Conservation (phyloP, 768 basidiomycete species). For the Gloeopeniophorella convolvens region DNA sequence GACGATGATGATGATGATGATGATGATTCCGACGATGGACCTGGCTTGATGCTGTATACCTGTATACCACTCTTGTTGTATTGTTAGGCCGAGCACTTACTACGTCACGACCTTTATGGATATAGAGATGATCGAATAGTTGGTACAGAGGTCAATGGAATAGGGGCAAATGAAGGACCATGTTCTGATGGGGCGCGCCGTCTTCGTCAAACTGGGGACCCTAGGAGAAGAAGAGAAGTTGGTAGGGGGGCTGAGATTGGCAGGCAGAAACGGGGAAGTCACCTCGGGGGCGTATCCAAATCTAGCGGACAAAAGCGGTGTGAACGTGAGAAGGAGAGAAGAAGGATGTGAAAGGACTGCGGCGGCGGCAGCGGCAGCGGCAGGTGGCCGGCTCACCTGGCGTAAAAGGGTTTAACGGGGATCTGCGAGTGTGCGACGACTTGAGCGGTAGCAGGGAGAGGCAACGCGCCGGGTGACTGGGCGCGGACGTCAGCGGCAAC, state of each 20-base stretch:
- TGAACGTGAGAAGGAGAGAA: conserved; percentile 21
- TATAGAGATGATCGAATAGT: conserved; percentile 31
- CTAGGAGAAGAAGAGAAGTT: conserved; percentile 30
- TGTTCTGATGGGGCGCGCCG: conserved; percentile 81
- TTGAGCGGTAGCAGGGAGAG: conserved; percentile 31
- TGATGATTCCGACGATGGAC: conserved; percentile 13
- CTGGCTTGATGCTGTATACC: conserved; percentile 21
- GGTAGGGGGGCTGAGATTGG: conserved; percentile 13
- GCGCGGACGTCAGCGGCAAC: conserved; percentile 38
- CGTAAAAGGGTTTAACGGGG: conserved; percentile 65
- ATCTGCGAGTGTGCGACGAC: conserved; percentile 69
- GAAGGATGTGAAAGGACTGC: conserved; percentile 10
- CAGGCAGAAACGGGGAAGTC: conserved; percentile 24
- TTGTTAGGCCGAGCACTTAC: conserved; percentile 33
- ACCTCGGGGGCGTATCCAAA: conserved; percentile 66
- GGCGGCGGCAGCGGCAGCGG: too few species aligned
- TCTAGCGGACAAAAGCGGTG: conserved; percentile 36
- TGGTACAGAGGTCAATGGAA: conserved; percentile 28
- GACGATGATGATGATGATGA: too few species aligned
- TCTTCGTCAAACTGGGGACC: conserved; percentile 75
- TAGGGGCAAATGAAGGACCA: conserved; percentile 54
- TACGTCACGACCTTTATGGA: conserved; percentile 28
- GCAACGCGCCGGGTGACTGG: conserved; percentile 24
- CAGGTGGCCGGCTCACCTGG: conserved; percentile 57
- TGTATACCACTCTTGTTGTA: conserved; percentile 34